phyloP scores from a whole-genome alignment of 1,284 basidiomycete genomes.

The Ustanciosporium gigantosporum region DNA sequence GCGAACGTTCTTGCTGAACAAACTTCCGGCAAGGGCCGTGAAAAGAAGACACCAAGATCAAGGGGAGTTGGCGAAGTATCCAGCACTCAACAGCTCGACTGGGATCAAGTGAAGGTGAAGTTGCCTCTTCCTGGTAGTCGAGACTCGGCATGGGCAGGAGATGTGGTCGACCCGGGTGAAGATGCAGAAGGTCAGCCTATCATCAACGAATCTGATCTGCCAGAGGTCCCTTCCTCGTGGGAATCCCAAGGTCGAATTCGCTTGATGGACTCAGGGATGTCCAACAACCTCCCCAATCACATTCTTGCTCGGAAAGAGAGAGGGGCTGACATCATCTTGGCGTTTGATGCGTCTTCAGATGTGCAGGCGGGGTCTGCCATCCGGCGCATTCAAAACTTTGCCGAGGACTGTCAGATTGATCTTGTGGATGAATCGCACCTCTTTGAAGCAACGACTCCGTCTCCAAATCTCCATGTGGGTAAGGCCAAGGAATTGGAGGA shows the following conservation, averaged over 20 bases:
- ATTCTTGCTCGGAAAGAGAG: constrained; percentile 42
- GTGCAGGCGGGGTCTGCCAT: constrained; percentile 53
- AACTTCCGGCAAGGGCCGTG: not conserved
- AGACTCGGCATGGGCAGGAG: not conserved
- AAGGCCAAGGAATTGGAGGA: not conserved
- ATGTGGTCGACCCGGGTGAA: not conserved
- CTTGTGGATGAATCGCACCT: constrained; percentile 17
- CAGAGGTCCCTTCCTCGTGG: no score
- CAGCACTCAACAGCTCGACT: not conserved
- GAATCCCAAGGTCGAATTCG: constrained; percentile 43
- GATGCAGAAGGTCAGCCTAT: not conserved
- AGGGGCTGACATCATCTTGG: constrained; percentile 50
- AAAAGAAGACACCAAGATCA: not conserved
- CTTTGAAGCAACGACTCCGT: not conserved
- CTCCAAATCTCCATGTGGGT: no score
- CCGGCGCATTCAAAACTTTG: constrained; percentile 51
- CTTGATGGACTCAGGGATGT: constrained; percentile 55
- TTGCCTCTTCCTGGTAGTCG: not conserved
- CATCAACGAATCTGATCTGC: not conserved
- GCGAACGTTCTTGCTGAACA: constrained; percentile 70
- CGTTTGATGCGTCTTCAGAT: constrained; percentile 59
- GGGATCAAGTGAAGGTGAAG: not conserved
- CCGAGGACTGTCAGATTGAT: constrained; percentile 36
- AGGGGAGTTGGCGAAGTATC: not conserved
- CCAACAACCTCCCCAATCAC: constrained; percentile 59